Evolutionary conservation across 495 filamentous ascomycete species (phyloP).

Genomic region (Penicillium goetzii): DNA sequence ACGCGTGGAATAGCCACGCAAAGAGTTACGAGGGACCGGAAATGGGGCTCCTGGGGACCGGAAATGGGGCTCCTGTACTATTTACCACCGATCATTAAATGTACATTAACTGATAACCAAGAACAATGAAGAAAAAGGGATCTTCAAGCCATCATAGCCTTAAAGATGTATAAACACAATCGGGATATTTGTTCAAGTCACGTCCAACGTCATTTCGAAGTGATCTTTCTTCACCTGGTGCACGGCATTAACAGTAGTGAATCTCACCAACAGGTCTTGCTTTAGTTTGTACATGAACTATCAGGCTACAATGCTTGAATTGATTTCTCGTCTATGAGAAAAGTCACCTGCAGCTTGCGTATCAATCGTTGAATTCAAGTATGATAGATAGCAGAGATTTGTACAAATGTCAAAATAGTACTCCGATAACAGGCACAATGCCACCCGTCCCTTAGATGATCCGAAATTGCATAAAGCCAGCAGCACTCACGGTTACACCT

Average conservation of each 20-base stretch:
- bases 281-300: background rate
- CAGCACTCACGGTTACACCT: background rate
- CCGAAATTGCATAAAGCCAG: background rate
- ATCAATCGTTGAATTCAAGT: background rate
- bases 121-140: background rate
- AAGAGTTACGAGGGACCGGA: background rate
- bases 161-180: background rate
- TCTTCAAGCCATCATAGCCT: background rate
- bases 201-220: background rate
- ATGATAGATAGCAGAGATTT: slow-evolving; percentile 3
- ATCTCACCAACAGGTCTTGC: background rate
- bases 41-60: background rate
- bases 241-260: background rate
- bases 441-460: background rate
- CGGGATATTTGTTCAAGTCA: background rate
- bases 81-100: background rate
- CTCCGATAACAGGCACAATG: background rate
- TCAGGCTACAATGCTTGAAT: background rate
- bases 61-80: background rate
- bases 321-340: background rate
- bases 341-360: background rate
- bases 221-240: background rate
- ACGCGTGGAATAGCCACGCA: background rate
- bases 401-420: background rate
- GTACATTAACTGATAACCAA: background rate